Percentiles rank a stretch among this genome's conserved stretches.
Conservation (phyloP, 108 stramenopile species). For the Pseudonitzschia multiseries region DNA sequence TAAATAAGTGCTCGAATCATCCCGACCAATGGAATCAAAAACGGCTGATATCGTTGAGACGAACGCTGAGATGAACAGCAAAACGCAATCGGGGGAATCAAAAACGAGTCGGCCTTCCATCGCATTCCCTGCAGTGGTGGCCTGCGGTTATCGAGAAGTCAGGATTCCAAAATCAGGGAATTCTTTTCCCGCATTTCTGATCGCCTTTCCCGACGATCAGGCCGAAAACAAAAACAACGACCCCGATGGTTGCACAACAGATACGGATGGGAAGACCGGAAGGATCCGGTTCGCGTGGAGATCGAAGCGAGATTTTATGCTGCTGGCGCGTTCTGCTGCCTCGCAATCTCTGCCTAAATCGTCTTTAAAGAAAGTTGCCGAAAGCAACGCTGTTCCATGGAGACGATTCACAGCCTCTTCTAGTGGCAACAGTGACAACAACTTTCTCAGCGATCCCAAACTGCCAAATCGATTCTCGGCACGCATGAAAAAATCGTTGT, state of each 20-base stretch:
- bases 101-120: background rate
- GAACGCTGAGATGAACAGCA: background rate
- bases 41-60: background rate
- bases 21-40: background rate
- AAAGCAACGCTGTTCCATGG: constrained; percentile 36
- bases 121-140: constrained; percentile 26
- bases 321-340: constrained; percentile 20
- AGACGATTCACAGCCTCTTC: constrained; percentile 19
- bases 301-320: constrained; percentile 36
- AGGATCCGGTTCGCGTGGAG: constrained; percentile 22
- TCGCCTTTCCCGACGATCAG: constrained; percentile 6
- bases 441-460: background rate
- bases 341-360: constrained; percentile 30
- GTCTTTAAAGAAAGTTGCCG: constrained; percentile 39
- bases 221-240: background rate
- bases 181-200: constrained; percentile 44
- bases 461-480: constrained; percentile 23
- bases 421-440: background rate
- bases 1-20: background rate
- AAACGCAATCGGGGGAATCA: background rate
- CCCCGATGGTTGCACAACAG: background rate
- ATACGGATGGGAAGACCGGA: background rate
- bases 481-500: constrained; percentile 46
- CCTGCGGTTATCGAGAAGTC: constrained; percentile 42
- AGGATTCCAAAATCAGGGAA: constrained; percentile 33